Percentiles rank a stretch among this genome's conserved stretches.
Conservation (phyloP, 2,329 filamentous ascomycete species). For the Arthrocladium fulminans region DNA sequence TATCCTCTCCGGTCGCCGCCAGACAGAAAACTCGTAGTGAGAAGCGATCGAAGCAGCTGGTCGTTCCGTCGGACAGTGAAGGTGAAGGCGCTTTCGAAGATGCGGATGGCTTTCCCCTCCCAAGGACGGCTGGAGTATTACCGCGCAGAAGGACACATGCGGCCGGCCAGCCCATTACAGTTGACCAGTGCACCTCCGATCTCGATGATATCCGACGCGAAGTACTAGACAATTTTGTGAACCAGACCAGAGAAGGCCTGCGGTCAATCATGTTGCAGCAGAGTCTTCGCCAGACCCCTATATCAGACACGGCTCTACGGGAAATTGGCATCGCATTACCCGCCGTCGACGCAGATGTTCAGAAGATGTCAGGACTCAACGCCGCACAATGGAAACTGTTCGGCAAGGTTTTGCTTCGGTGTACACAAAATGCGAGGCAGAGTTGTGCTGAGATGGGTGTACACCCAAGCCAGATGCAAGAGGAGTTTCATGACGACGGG, state of each 20-base stretch:
- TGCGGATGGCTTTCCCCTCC: constrained; percentile 23
- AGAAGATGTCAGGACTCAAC: constrained; percentile 32
- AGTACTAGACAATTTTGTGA: constrained; percentile 41
- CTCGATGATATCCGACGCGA: constrained; percentile 36
- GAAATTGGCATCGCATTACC: constrained; percentile 43
- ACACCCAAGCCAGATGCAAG: constrained; percentile 27
- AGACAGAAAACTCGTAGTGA: background rate
- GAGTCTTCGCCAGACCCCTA: constrained; percentile 37
- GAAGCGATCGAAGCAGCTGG: background rate
- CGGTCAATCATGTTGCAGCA: constrained; percentile 35
- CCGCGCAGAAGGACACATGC: constrained; percentile 15
- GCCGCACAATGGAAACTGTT: constrained; percentile 37
- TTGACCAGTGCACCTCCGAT: constrained; percentile 33
- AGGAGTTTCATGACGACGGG: constrained; percentile 39
- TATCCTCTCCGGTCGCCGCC: constrained; percentile 48
- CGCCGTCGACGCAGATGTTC: constrained; percentile 33
- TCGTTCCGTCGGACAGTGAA: constrained; percentile 12
- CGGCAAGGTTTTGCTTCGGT: constrained; percentile 34
- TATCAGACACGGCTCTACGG: constrained; percentile 38
- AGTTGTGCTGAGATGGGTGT: constrained; percentile 4
- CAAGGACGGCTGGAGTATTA: constrained; percentile 26
- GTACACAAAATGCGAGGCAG: constrained; percentile 1
- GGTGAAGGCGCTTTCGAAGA: constrained; percentile 38
- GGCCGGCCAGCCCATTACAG: constrained; percentile 38
- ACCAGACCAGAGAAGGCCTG: constrained; percentile 36